A percentile compares a stretch with the other conserved stretches of the same genome.
phyloP scores from a whole-genome alignment of 176 grass and related monocot species.

The Oryza meridionalis region DNA sequence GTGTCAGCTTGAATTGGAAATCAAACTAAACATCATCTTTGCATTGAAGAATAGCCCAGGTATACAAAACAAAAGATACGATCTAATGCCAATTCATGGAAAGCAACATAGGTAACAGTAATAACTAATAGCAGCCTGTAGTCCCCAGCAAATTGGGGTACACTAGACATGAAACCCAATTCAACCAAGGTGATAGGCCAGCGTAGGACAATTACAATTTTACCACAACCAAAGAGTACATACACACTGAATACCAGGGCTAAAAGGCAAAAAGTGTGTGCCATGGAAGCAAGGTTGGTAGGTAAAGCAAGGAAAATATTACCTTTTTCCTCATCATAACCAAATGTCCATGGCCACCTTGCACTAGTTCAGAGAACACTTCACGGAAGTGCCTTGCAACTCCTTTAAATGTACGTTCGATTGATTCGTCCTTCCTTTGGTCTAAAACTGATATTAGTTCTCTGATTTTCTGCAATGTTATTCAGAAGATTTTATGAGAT shows the following conservation, averaged over 20 bases:
- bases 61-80: background rate
- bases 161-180: background rate
- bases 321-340: slow-evolving; percentile 99
- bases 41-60: slow-evolving; percentile 9
- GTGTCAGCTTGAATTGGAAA: slow-evolving; percentile 4
- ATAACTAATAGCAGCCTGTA: background rate
- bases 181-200: background rate
- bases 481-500: slow-evolving; percentile 30
- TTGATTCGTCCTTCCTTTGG: slow-evolving; percentile 99
- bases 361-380: slow-evolving; percentile 94
- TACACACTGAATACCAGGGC: background rate
- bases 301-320: background rate
- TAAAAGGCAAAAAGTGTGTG: background rate
- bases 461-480: slow-evolving; percentile 82
- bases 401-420: slow-evolving; percentile 99
- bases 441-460: slow-evolving; percentile 92
- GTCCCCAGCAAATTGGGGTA: background rate
- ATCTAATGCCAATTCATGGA: background rate
- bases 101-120: background rate
- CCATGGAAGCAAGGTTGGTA: slow-evolving; percentile 13
- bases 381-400: slow-evolving; percentile 93
- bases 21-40: background rate
- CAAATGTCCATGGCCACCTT: slow-evolving; percentile 91
- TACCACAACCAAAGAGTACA: slow-evolving; percentile 19
- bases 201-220: background rate